Evolutionary conservation across 2,329 filamentous ascomycete genomes (phyloP).

Genomic region (Fusarium tricinctum): DNA sequence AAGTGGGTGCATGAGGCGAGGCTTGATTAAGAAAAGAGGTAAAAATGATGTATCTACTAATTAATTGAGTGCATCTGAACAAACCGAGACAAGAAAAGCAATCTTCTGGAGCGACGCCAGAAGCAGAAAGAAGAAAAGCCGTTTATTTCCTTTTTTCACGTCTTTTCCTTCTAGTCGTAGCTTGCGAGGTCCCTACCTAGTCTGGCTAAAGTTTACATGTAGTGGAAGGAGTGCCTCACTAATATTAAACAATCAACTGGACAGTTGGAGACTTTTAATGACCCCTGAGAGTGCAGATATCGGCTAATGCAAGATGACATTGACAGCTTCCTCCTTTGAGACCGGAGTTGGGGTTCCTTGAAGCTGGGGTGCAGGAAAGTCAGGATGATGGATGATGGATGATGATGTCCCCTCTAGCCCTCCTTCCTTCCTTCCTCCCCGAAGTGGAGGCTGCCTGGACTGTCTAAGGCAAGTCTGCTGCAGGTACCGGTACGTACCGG

Average conservation of each 20-base stretch:
- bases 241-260: too few relatives aligned
- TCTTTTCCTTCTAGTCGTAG: background rate
- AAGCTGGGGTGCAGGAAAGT: constrained; percentile 28
- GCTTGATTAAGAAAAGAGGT: constrained; percentile 35
- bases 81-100: constrained; percentile 35
- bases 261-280: background rate
- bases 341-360: background rate
- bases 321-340: constrained; percentile 44
- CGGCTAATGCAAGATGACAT: constrained; percentile 48
- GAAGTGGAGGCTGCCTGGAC: background rate
- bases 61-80: too few relatives aligned
- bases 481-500: constrained; percentile 31
- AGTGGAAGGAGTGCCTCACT: background rate
- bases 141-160: background rate
- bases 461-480: constrained; percentile 10
- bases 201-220: too few relatives aligned
- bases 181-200: background rate
- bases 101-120: constrained; percentile 39
- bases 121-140: constrained; percentile 25
- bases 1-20: constrained; percentile 33
- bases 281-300: constrained; percentile 16
- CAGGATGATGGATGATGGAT: background rate
- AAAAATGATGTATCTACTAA: constrained; percentile 11
- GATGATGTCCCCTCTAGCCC: too few relatives aligned
- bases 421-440: background rate